Conservation (phyloP, 208 protist genomes). For the Leishmania aethiopica region DNA sequence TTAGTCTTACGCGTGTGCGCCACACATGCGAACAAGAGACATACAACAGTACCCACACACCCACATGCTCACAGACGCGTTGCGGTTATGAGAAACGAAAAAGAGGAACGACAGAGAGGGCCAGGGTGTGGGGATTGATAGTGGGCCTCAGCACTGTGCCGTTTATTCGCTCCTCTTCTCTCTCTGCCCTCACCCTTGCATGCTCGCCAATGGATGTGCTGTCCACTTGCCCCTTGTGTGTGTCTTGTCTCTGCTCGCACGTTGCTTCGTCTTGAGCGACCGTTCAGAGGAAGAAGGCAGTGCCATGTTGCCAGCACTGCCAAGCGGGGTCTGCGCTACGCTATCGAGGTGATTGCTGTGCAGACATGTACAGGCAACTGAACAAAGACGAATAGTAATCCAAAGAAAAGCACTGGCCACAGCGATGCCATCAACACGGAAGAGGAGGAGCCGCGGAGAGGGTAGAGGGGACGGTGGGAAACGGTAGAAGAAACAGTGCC, state of each 20-base stretch:
- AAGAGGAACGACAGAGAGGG: neutral
- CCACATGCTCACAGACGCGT: neutral
- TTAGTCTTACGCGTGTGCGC: neutral
- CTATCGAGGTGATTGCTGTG: neutral
- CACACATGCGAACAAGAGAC: neutral
- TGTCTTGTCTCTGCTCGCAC: neutral
- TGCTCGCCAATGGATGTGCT: neutral
- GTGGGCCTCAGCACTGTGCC: neutral
- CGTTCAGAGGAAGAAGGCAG: neutral
- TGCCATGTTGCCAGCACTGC: neutral
- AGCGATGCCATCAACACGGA: neutral
- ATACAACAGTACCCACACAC: neutral
- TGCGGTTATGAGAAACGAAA: neutral
- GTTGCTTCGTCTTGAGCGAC: neutral
- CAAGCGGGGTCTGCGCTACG: neutral
- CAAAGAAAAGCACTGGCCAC: neutral
- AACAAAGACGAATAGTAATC: neutral
- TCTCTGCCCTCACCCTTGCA: neutral
- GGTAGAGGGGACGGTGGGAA: neutral
- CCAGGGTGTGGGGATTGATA: neutral
- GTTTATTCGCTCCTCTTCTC: neutral
- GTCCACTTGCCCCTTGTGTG: neutral
- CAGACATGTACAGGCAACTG: neutral
- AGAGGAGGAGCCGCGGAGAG: neutral
- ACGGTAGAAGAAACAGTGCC: neutral